Evolutionary conservation across 306 rosid species (phyloP), one percentile per base, ranked within the genome.

Genomic region (Parietaria judaica): DNA sequence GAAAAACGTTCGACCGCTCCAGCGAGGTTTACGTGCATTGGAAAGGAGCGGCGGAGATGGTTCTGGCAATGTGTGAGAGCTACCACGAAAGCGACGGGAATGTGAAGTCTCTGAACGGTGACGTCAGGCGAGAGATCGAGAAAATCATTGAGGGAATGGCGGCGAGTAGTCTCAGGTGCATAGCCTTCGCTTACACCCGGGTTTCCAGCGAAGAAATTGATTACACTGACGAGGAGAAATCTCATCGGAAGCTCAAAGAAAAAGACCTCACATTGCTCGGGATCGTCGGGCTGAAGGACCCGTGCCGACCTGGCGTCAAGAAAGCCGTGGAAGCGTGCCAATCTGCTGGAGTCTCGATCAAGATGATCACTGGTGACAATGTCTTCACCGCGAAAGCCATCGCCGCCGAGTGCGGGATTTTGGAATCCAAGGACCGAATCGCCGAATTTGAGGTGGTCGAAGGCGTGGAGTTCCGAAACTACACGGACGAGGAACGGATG

Each of bases 41-140:
- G 94, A 90, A 90, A 82, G 95, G 95, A 41, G 97, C 95, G 61
- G 90, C 95, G 3, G 95, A 86, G 94, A 79, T 86, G 74, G 69
- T 86, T 39, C 80, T 90, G 50, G 85, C 89, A 55, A 82, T 76
- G 86, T 90, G 97, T 71, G 74, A 80, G 13, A 72, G 69, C 31
- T 90, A 84, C 51, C 66, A 67, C 51, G 90, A 77, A 56, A 70
- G 64, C 60, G 66, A 69, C 8, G 90, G 95, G 41, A 61, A 10
- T 36, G 44, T 6, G 41, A 82, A 79, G 61, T 70, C 79, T 62
- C 69, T 90, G 38, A 80, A 81, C 64, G 71, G 16, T 41, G 86
- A 71, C 14, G 46, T 14, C 13, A 74, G 83, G 46, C 46, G 61
- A 15, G 78, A 75, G 45, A 14, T 80, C 7, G 86, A 74, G 72